Evolutionary conservation across 164 flowering plant species (phyloP).

Genomic region (Stephania cephalantha): DNA sequence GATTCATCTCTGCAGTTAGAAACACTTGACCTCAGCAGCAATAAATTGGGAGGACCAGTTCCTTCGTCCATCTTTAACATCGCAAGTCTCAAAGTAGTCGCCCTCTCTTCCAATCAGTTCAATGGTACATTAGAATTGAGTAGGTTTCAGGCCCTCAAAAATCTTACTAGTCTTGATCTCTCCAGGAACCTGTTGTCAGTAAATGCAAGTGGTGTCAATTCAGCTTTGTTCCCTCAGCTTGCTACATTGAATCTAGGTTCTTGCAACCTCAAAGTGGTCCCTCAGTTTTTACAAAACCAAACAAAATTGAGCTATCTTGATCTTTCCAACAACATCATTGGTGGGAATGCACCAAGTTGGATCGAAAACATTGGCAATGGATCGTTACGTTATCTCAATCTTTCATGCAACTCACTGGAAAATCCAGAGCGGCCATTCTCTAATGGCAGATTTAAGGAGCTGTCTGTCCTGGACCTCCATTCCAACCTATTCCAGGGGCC

Average conservation of each 20-base stretch:
- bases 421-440: constrained; percentile 13
- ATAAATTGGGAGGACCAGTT: constrained; percentile 29
- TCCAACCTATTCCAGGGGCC: constrained; percentile 38
- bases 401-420: constrained; percentile 31
- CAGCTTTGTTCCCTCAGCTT: constrained; percentile 19
- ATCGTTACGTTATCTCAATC: constrained; percentile 23
- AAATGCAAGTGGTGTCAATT: neutral
- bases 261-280: constrained; percentile 31
- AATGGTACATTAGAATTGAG: constrained; percentile 17
- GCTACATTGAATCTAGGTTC: constrained; percentile 33
- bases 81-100: constrained; percentile 3
- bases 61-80: constrained; percentile 26
- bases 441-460: neutral
- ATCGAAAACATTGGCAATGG: constrained; percentile 21
- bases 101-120: constrained; percentile 33
- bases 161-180: constrained; percentile 31
- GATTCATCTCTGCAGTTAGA: constrained; percentile 15
- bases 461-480: constrained; percentile 34
- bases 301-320: constrained; percentile 22
- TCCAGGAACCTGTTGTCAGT: constrained; percentile 24
- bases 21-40: constrained; percentile 20
- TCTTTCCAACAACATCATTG: constrained; percentile 41
- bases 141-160: constrained; percentile 12
- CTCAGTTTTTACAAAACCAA: constrained; percentile 27
- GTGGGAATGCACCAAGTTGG: constrained; percentile 41